Conservation (phyloP, 2,329 filamentous ascomycete genomes). For the Zymoseptoria crescenta region DNA sequence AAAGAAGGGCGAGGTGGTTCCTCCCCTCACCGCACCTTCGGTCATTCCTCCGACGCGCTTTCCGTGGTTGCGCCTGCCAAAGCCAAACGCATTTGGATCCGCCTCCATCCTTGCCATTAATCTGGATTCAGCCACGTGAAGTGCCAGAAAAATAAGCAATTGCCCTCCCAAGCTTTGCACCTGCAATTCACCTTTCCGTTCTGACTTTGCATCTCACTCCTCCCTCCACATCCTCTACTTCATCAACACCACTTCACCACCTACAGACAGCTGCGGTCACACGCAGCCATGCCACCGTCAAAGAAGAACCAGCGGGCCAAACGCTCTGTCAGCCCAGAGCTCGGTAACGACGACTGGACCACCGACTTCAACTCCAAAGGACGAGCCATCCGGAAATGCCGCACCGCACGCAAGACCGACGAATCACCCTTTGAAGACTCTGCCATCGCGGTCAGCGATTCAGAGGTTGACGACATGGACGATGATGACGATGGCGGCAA, state of each 20-base stretch:
- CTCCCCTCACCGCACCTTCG: neutral
- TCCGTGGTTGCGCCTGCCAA: neutral
- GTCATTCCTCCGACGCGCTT: neutral
- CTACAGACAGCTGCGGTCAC: neutral
- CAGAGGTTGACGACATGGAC: slow-evolving; percentile 27
- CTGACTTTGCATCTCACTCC: neutral
- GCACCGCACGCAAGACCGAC: slow-evolving; percentile 30
- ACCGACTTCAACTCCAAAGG: slow-evolving; percentile 36
- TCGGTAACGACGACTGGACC: slow-evolving; percentile 20
- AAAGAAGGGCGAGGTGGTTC: neutral
- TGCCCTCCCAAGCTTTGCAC: slow-evolving; percentile 4
- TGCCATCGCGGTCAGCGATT: slow-evolving; percentile 29
- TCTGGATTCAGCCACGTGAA: neutral
- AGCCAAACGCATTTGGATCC: neutral
- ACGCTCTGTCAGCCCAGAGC: slow-evolving; percentile 19
- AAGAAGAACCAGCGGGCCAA: slow-evolving; percentile 9
- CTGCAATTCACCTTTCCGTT: slow-evolving; percentile 1
- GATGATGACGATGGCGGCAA: slow-evolving; percentile 28
- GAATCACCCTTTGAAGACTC: slow-evolving; percentile 36
- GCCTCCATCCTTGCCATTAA: neutral
- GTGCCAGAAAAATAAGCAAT: neutral
- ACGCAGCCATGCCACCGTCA: slow-evolving; percentile 10
- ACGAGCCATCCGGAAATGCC: slow-evolving; percentile 34
- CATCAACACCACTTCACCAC: slow-evolving; percentile 1
- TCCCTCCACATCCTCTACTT: neutral